Base-by-base conservation (phyloP, 2,329 filamentous ascomycete genomes). In the Myriosclerotinia curreyana region DNA sequence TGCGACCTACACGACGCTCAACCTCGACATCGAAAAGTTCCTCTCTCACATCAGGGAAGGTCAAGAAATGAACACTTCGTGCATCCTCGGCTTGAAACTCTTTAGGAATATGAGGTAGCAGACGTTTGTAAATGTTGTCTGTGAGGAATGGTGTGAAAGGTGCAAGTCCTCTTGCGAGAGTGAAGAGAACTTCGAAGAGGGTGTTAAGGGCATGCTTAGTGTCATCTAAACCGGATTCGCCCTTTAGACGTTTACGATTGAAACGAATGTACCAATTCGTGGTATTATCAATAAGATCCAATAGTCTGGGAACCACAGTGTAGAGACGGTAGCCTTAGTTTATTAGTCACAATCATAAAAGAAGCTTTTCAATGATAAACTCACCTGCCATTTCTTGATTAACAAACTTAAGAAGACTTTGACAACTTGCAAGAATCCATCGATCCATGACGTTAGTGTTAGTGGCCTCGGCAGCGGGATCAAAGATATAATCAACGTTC, bases 211-310 rank as follows among this genome's bases (percentile, higher is more conserved):
- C 95, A 73, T 96, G 91, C 59, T 89, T 81, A 14, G 95, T 97
- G 75, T 98, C 95, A 17, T 93, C 84, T 31, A 91, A 77, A 22
- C 92, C 92, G 69, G 91, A 87, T 74, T 96, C 92, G 51, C 93
- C 93, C 85, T 96, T 97, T 69, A 96, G 82, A 62, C 93, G 86
- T 76, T 90, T 90, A 62, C 93, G 85, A 80, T 97, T 97, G 81
- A 96, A 96, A 66, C 92, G 86, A 75, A 97, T 97, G 78, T 97
- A 97, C 93, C 93, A 97, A 78, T 98, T 98, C n/a, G 93, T 97
- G 5, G 91, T 92, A 77, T 96, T 92, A 73, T 97, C 94, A 69
- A 97, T 96, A 72, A 96, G 83, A 65, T 83, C 84, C 22, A 96
- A 83, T 66, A 98, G 79, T 68, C 90, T 84, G 9, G 93, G 93